Evolutionary conservation across 257 asterid species (phyloP), one percentile per base, ranked within the genome.

Genomic region (Lantana camara): DNA sequence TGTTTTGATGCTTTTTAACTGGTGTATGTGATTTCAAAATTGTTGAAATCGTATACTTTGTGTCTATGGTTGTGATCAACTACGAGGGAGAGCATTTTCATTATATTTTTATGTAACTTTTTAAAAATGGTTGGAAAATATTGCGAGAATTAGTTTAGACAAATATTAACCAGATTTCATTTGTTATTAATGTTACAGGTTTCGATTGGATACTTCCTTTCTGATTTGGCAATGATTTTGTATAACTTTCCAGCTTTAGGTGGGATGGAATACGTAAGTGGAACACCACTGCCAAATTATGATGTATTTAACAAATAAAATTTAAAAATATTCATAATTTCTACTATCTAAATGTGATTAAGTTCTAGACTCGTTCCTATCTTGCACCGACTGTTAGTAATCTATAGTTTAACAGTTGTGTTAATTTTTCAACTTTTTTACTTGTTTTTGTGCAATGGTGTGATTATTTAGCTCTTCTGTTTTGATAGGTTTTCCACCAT

Each of bases 261-360:
- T 64, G 98, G 98, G 44, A 45, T 77, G 69, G 95, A 87, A 73
- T 93, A 83, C 82, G 99, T 93, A 85, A 85, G 99, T 82, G 64
- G 45, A 51, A 38, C 58, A 53, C 2, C 32, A 27, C 32, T 27
- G 2, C 4, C 5, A 2, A 27, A 2, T 27, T 27, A 27, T n/a
- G n/a, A n/a, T n/a, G n/a, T n/a, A n/a, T n/a, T n/a, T n/a, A n/a
- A n/a, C n/a, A n/a, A n/a, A n/a, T n/a, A n/a, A n/a, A n/a, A n/a
- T n/a, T n/a, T n/a, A n/a, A n/a, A n/a, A n/a, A n/a, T n/a, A n/a
- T n/a, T n/a, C n/a, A n/a, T n/a, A n/a, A n/a, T n/a, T n/a, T n/a
- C n/a, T n/a, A n/a, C n/a, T n/a, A n/a, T n/a, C n/a, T n/a, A n/a
- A n/a, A n/a, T n/a, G n/a, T n/a, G n/a, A n/a, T n/a, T n/a, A n/a